Evolutionary conservation across 306 rosid genomes (phyloP).

Genomic region (Quercus alba): DNA sequence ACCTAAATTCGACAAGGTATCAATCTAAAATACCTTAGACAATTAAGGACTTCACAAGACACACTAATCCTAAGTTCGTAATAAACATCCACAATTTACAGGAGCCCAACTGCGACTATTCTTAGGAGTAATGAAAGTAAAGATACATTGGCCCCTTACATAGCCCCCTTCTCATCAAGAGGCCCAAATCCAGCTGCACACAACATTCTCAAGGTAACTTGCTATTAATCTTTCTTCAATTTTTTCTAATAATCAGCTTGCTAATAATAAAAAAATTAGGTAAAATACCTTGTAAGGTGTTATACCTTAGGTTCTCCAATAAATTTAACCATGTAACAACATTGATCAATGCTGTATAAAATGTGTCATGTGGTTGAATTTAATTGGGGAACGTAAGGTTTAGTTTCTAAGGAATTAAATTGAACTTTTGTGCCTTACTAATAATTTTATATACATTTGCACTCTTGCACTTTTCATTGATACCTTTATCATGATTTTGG

Average conservation of each 20-base stretch:
- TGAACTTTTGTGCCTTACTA: no score
- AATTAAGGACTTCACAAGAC: not conserved
- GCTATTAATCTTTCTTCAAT: no score
- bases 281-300: no score
- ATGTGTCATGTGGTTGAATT: no score
- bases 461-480: not conserved
- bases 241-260: no score
- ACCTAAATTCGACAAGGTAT: conserved; percentile 26
- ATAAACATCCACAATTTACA: not conserved
- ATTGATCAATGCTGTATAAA: no score
- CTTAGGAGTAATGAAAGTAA: conserved; percentile 11
- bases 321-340: no score
- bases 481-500: not conserved
- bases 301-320: no score
- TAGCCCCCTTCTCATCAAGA: conserved; percentile 34
- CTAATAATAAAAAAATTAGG: no score
- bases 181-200: conserved; percentile 29
- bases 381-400: no score
- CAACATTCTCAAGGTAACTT: conserved; percentile 39
- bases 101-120: conserved; percentile 32
- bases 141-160: conserved; percentile 25
- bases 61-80: not conserved
- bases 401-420: no score
- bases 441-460: not conserved
- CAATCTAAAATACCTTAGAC: not conserved